Conservation (phyloP, 768 basidiomycete species). For the Rhodosporidiobolus sp. region DNA sequence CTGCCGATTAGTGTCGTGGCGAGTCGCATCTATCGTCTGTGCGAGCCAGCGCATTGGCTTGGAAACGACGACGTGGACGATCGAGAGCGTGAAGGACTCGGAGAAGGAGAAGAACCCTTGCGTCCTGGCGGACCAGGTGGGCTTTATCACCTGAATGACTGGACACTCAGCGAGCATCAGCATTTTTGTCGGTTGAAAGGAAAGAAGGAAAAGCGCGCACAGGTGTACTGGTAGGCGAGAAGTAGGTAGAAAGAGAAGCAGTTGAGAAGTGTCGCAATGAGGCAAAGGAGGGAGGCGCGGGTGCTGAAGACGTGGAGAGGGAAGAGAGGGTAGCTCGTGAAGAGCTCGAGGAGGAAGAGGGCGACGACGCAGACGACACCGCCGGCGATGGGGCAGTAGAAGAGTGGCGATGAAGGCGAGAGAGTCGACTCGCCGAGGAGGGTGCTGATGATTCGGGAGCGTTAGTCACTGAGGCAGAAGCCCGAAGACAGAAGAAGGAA, state of each 20-base stretch:
- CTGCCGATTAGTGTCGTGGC: not conserved
- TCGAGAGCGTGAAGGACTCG: not conserved
- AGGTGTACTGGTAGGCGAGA: conserved; percentile 7
- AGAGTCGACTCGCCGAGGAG: not conserved
- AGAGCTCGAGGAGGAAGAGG: not conserved
- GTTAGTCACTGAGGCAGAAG: too few relatives aligned
- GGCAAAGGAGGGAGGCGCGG: not conserved
- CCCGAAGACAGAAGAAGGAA: too few relatives aligned
- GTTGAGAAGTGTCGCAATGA: not conserved
- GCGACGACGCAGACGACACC: not conserved
- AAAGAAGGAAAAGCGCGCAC: not conserved
- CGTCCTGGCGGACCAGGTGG: not conserved
- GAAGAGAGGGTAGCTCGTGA: not conserved
- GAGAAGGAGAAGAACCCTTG: not conserved
- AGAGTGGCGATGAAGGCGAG: not conserved
- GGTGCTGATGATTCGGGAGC: not conserved
- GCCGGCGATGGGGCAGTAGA: not conserved
- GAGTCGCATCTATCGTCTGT: not conserved
- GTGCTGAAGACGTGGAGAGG: not conserved
- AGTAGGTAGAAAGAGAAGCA: not conserved
- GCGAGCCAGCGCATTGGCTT: not conserved
- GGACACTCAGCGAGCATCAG: too few relatives aligned
- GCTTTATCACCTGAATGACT: conserved; percentile 1
- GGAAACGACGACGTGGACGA: not conserved
- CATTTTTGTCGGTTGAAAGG: too few relatives aligned